Base-by-base conservation (phyloP, 495 filamentous ascomycete species). In the Penicillium verhagenii region DNA sequence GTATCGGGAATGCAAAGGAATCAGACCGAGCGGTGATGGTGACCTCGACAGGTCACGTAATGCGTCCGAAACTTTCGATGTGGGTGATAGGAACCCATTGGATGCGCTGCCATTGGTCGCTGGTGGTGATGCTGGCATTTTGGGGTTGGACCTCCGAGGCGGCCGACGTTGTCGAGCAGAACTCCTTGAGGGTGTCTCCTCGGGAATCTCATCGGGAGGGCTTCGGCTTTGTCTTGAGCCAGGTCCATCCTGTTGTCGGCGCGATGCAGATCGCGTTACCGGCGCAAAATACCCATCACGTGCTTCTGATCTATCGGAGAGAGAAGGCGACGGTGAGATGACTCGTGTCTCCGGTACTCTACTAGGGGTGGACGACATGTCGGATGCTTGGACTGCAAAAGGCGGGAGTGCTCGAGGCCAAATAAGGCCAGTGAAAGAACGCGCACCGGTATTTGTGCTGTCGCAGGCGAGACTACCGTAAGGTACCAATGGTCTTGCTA, bases 1-100 rank as follows among this genome's bases (percentile, higher is more conserved):
- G 66, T 80, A 72, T 55, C 74, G 60, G 24, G 77, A 77, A 67
- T 99, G 94, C 60, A 97, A 92, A 20, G 94, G 94, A 55, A 99
- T 99, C 6, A 99, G 81, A 18, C 95, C 94, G 13, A 98, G 79
- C 4, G 94, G 94, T 52, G 87, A 91, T 2, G 94, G 94, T 51
- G 88, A 92, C 55, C 94, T 82, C 51, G 90, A 95, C 61, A 96
- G 74, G 61, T 89, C 86, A 31, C 87, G 82, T 86, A 63, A 52
- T 63, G 77, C 83, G 68, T 86, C 85, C 8, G 78, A 74, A 11
- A 76, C 66, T 6, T 79, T 78, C 26, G 76, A 69, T 10, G 80
- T 73, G 23, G 87, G 87, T 10, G 86, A 86, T n/a, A 95, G 78
- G 59, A 91, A 83, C 25, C 86, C 89, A 64, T 92, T 89, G 10